Conservation (phyloP, 805 yeast species). For the Saturnispora gosingensis region DNA sequence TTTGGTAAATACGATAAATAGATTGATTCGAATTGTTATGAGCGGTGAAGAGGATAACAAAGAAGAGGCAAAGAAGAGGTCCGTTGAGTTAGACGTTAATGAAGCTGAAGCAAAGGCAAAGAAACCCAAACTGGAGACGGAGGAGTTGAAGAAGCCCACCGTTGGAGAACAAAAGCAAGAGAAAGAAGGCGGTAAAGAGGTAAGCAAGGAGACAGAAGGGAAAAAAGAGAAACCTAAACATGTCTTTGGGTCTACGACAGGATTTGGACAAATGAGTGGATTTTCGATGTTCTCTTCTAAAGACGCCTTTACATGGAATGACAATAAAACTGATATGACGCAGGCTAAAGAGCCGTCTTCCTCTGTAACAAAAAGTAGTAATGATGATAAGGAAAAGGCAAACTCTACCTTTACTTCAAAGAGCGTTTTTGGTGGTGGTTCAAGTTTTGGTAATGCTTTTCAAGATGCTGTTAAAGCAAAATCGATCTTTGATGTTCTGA, state of each 20-base stretch:
- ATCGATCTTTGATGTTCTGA: slow-evolving; percentile 43
- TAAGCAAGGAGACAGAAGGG: neutral
- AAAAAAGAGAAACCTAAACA: slow-evolving; percentile 30
- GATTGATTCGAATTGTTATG: neutral
- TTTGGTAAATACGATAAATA: neutral
- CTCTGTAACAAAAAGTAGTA: slow-evolving; percentile 3
- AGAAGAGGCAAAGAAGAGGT: slow-evolving; percentile 7
- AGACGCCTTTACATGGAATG: slow-evolving; percentile 28
- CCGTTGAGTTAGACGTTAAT: slow-evolving; percentile 4
- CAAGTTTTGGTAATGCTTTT: slow-evolving; percentile 47
- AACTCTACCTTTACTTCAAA: slow-evolving; percentile 1
- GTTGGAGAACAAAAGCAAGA: neutral
- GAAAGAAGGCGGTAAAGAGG: slow-evolving; percentile 6
- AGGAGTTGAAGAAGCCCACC: slow-evolving; percentile 2
- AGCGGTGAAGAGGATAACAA: neutral
- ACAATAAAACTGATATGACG: slow-evolving; percentile 3
- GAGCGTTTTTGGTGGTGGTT: slow-evolving; percentile 34
- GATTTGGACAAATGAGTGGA: slow-evolving; percentile 38
- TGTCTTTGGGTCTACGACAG: slow-evolving; percentile 47
- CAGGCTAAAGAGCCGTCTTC: neutral
- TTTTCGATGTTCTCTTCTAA: slow-evolving; percentile 27
- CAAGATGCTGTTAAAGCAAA: slow-evolving; percentile 41
- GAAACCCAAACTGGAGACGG: slow-evolving; percentile 4
- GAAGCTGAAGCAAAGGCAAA: neutral
- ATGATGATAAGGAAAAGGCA: neutral